A percentile compares a stretch with the other conserved stretches of the same genome.
These are phyloP conservation scores for Colletotrichum incanum DNA, from an alignment of 2,329 filamentous ascomycete species.

Conservation along the genomic window DNA sequence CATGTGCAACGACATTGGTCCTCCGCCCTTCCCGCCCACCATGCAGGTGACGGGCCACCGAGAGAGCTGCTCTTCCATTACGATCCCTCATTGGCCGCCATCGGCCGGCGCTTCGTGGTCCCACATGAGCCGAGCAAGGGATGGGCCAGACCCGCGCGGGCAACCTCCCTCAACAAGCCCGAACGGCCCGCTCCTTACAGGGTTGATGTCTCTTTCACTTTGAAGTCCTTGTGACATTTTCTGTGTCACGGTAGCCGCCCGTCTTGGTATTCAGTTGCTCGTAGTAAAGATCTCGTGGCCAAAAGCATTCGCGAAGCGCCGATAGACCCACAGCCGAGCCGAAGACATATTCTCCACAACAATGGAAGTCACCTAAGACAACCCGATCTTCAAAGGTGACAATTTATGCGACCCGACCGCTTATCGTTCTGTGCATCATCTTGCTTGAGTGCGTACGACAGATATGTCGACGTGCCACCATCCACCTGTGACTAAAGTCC, in stretches of 20 bases:
- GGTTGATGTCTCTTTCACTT: slow-evolving; percentile 9
- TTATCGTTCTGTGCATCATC: slow-evolving; percentile 25
- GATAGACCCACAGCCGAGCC: not conserved
- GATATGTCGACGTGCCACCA: not conserved
- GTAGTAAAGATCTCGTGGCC: not conserved
- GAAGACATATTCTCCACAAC: not conserved
- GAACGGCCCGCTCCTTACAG: slow-evolving; percentile 42
- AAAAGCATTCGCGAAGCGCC: not conserved
- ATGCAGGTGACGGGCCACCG: slow-evolving; percentile 38
- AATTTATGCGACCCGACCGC: slow-evolving; percentile 34
- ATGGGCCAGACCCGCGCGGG: slow-evolving; percentile 14
- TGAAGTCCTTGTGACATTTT: not conserved
- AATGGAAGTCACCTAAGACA: not conserved
- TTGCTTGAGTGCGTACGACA: not conserved
- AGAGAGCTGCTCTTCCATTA: slow-evolving; percentile 24
- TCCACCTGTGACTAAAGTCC: not conserved
- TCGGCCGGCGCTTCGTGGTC: slow-evolving; percentile 37
- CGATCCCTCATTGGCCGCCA: slow-evolving; percentile 32
- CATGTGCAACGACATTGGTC: slow-evolving; percentile 30
- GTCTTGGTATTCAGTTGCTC: not conserved
- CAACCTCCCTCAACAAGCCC: slow-evolving; percentile 7
- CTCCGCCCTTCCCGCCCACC: slow-evolving; percentile 14
- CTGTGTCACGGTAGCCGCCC: not conserved
- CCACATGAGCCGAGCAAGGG: slow-evolving; percentile 24
- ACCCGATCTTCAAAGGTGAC: slow-evolving; percentile 26